A percentile compares a stretch with the other conserved stretches of the same genome.
Conservation (phyloP, 2,329 filamentous ascomycete species). For the Ciborinia camelliae region DNA sequence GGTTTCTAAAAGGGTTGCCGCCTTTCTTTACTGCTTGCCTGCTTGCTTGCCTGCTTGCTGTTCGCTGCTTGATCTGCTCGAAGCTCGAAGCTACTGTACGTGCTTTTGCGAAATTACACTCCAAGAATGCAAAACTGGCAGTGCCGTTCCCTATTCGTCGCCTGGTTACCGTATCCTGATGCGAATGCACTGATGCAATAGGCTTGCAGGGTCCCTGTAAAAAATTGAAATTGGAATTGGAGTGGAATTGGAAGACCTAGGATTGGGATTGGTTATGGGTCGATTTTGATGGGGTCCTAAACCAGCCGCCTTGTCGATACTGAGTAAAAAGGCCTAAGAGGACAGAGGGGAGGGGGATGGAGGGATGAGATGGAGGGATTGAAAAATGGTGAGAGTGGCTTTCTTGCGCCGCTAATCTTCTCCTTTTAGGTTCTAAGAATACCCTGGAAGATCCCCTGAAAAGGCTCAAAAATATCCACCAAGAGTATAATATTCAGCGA, state of each 20-base stretch:
- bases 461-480: neutral
- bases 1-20: neutral
- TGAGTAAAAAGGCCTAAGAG: neutral
- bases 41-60: neutral
- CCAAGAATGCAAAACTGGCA: constrained; percentile 2
- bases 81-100: neutral
- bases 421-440: neutral
- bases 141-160: neutral
- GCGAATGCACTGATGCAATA: constrained; percentile 7
- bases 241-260: no score
- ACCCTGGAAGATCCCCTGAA: neutral
- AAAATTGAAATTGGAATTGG: constrained; percentile 3
- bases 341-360: neutral
- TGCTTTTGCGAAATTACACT: constrained; percentile 10
- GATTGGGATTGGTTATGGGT: constrained; percentile 1
- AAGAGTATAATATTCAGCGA: neutral
- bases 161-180: neutral
- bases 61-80: neutral
- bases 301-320: constrained; percentile 6
- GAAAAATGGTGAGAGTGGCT: neutral
- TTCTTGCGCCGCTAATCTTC: neutral
- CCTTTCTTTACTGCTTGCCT: neutral
- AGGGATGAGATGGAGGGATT: neutral
- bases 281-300: neutral
- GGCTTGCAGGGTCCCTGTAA: constrained; percentile 2